Evolutionary conservation across 352 stramenopile species (phyloP).

Genomic region (Halophytophthora batemanensis): DNA sequence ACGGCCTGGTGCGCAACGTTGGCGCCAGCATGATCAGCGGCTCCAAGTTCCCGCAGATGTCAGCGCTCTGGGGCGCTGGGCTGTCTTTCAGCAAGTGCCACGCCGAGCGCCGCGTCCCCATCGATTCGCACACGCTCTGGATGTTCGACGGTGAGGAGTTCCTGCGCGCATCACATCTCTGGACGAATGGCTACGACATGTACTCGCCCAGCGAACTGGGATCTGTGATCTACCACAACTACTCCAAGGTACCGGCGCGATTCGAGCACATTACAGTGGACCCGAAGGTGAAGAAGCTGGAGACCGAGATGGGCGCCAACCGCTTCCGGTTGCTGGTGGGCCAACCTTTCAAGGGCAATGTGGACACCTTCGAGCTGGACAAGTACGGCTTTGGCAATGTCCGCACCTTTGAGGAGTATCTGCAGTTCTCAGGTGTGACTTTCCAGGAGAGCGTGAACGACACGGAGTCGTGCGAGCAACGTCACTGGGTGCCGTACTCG

Average conservation of each 20-base stretch:
- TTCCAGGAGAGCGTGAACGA: conserved; percentile 51
- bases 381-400: conserved; percentile 52
- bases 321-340: conserved; percentile 58
- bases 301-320: conserved; percentile 55
- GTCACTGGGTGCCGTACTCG: conserved; percentile 70
- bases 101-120: conserved; percentile 62
- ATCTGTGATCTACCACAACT: conserved; percentile 76
- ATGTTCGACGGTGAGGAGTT: conserved; percentile 80
- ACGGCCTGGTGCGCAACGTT: conserved; percentile 66
- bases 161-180: conserved; percentile 52
- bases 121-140: conserved; percentile 81
- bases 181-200: conserved; percentile 69
- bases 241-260: conserved; percentile 59
- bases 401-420: conserved; percentile 54
- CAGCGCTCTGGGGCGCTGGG: conserved; percentile 70
- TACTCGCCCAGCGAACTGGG: conserved; percentile 59
- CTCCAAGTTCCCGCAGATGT: conserved; percentile 72
- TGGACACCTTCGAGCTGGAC: conserved; percentile 62
- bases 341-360: conserved; percentile 50
- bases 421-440: conserved; percentile 55
- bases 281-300: conserved; percentile 31
- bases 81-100: conserved; percentile 87
- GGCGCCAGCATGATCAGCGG: conserved; percentile 78
- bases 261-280: conserved; percentile 61
- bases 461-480: conserved; percentile 54